These are phyloP conservation scores for Marasmius fiardii DNA, from an alignment of 1,284 basidiomycete genomes.

Conservation along the genomic window DNA sequence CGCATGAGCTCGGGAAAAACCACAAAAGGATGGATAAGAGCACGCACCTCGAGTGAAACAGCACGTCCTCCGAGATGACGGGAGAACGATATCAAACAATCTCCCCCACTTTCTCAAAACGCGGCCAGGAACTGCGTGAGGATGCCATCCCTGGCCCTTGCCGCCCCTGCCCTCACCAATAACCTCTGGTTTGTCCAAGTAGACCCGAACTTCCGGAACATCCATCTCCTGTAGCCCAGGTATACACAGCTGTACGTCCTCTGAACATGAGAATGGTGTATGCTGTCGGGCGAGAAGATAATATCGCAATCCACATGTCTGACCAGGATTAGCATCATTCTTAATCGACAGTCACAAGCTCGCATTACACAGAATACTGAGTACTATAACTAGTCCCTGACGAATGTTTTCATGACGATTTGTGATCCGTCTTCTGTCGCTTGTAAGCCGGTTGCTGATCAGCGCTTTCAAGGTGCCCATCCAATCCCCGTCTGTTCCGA, in stretches of 20 bases:
- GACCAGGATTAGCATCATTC: no score
- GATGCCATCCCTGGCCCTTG: slow-evolving; percentile 17
- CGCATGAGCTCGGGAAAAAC: background rate
- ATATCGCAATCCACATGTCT: slow-evolving; percentile 71
- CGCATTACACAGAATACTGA: no score
- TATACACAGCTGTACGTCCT: slow-evolving; percentile 27
- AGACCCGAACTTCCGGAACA: slow-evolving; percentile 26
- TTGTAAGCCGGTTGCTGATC: no score
- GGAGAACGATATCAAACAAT: slow-evolving; percentile 72
- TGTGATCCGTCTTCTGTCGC: no score
- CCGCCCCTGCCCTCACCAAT: slow-evolving; percentile 1
- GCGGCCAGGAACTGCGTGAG: slow-evolving; percentile 49
- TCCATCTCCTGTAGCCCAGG: background rate
- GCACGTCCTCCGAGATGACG: slow-evolving; percentile 61
- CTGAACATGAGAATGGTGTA: slow-evolving; percentile 32
- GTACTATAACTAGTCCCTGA: no score
- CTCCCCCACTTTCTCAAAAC: slow-evolving; percentile 73
- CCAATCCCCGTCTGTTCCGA: background rate
- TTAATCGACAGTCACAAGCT: no score
- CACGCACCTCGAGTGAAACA: slow-evolving; percentile 72
- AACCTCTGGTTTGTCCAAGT: slow-evolving; percentile 38
- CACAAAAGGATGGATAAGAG: background rate
- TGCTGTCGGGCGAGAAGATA: slow-evolving; percentile 64
- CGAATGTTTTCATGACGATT: no score
- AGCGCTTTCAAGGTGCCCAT: background rate